These are phyloP conservation scores for Diplodia scrobiculata DNA, from an alignment of 2,329 filamentous ascomycete genomes.

Conservation along the genomic window DNA sequence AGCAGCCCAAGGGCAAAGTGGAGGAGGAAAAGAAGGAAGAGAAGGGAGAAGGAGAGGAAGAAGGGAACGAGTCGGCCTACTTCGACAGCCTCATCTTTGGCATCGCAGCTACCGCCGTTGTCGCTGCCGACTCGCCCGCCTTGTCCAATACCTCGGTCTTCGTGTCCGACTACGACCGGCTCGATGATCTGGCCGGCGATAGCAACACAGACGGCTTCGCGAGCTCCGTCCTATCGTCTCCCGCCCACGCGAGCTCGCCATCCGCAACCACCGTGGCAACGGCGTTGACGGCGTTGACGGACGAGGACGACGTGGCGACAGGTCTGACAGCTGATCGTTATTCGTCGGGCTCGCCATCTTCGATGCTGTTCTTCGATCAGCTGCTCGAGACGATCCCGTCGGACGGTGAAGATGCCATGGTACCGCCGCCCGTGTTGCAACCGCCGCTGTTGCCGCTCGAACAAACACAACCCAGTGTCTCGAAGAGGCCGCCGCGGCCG, in stretches of 20 bases:
- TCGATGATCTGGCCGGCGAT: conserved; percentile 8
- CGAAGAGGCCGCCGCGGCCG: background rate
- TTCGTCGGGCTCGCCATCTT: background rate
- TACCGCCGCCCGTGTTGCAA: background rate
- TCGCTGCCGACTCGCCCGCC: background rate
- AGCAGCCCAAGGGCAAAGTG: background rate
- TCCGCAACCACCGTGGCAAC: background rate
- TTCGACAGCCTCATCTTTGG: conserved; percentile 20
- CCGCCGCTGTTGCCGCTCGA: background rate
- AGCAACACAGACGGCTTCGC: background rate
- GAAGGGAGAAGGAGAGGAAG: background rate
- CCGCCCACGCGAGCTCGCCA: background rate
- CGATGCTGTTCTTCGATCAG: conserved; percentile 2
- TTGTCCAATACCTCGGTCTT: conserved; percentile 8
- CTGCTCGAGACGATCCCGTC: background rate
- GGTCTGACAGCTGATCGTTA: no score
- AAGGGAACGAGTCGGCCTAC: background rate
- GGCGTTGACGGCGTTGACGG: background rate
- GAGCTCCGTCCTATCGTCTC: background rate
- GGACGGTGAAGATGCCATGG: background rate
- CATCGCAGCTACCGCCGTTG: background rate
- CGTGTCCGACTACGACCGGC: conserved; percentile 24
- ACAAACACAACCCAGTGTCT: background rate
- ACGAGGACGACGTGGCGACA: background rate
- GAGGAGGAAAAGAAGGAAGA: background rate